A percentile compares a stretch with the other conserved stretches of the same genome.
These are phyloP conservation scores for Miscanthus lutarioriparius DNA, from an alignment of 176 grass and related monocot species.

Conservation along the genomic window DNA sequence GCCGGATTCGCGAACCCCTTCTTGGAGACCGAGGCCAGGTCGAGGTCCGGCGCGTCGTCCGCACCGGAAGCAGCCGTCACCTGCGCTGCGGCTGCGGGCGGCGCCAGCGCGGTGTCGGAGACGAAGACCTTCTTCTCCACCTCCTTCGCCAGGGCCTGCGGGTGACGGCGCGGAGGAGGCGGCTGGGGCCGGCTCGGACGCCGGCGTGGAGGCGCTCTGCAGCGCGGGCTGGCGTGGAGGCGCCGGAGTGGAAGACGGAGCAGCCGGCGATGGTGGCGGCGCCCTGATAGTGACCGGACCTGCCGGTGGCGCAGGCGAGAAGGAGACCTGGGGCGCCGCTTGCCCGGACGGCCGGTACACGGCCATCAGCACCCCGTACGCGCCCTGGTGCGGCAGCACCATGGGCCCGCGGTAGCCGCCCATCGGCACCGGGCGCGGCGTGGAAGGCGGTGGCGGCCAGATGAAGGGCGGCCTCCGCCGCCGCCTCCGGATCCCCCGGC, in stretches of 20 bases:
- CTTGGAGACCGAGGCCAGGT: too few relatives aligned
- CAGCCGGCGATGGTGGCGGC: neutral
- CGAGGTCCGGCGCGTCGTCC: neutral
- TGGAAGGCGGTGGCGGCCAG: constrained; percentile 13
- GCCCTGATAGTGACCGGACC: neutral
- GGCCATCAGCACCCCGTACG: constrained; percentile 9
- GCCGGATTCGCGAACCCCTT: too few relatives aligned
- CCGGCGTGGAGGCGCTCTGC: neutral
- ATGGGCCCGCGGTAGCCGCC: constrained; percentile 21
- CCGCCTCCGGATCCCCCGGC: neutral
- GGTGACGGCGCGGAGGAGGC: neutral
- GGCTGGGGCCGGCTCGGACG: neutral
- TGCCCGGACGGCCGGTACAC: constrained; percentile 8
- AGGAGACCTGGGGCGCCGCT: neutral
- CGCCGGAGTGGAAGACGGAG: neutral
- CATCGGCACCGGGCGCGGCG: neutral
- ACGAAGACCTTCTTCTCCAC: constrained; percentile 53
- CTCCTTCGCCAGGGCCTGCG: constrained; percentile 38
- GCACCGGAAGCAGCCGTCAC: neutral
- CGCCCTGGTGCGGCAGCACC: neutral
- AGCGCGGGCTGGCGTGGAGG: neutral
- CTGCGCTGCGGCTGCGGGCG: neutral
- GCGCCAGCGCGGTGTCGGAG: constrained; percentile 40
- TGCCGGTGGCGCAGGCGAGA: neutral
- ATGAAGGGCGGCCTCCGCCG: constrained; percentile 31